Evolutionary conservation across 805 yeast species (phyloP).

Genomic region (Teunomyces tritomae): DNA sequence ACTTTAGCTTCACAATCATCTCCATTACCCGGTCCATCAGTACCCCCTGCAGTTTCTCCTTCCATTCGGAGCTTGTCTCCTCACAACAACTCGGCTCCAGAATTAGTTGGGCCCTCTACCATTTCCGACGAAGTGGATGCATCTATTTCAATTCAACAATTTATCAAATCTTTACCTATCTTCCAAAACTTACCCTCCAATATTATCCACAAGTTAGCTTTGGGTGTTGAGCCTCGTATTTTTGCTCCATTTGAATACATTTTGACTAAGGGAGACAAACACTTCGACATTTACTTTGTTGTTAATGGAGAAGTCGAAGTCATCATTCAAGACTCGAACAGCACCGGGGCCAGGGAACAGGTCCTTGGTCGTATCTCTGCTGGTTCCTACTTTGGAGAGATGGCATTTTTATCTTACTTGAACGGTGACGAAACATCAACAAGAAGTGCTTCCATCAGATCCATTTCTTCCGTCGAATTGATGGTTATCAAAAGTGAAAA

Average conservation of each 20-base stretch:
- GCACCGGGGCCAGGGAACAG: conserved; percentile 26
- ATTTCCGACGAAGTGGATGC: conserved; percentile 43
- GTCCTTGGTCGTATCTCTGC: conserved; percentile 57
- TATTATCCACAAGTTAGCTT: conserved; percentile 61
- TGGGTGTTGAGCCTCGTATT: conserved; percentile 56
- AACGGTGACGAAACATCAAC: conserved; percentile 22
- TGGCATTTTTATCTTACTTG: conserved; percentile 59
- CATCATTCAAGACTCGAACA: conserved; percentile 19
- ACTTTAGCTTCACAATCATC: conserved; percentile 11
- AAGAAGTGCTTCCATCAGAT: conserved; percentile 64
- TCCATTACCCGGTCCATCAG: conserved; percentile 12
- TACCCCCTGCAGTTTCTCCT: conserved; percentile 17
- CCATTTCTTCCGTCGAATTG: conserved; percentile 58
- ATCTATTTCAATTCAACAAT: conserved; percentile 55
- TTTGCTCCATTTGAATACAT: conserved; percentile 58
- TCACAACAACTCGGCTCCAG: conserved; percentile 5
- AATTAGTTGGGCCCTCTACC: conserved; percentile 5
- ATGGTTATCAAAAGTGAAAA: conserved; percentile 57
- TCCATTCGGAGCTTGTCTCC: conserved; percentile 8
- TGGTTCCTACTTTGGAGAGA: conserved; percentile 74
- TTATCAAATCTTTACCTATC: conserved; percentile 55
- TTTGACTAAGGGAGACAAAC: conserved; percentile 56
- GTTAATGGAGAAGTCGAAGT: conserved; percentile 73
- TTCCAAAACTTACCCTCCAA: conserved; percentile 57
- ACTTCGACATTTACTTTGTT: conserved; percentile 65